These are phyloP conservation scores for Chenopodium suecicum DNA, from an alignment of 148 eudicot genomes.

Conservation along the genomic window DNA sequence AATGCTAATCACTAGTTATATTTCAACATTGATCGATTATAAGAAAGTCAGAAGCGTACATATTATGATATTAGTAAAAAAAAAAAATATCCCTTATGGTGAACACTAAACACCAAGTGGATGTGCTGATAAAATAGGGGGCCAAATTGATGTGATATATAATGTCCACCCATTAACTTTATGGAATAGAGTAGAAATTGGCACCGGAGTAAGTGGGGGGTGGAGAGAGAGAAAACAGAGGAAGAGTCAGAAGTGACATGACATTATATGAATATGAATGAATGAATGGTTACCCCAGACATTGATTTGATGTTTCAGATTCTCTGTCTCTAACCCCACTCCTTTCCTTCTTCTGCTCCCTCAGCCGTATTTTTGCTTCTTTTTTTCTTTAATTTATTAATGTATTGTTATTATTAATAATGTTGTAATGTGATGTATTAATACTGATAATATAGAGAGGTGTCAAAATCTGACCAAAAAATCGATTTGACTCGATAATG, in stretches of 20 bases:
- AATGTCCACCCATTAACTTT: conserved; percentile 19
- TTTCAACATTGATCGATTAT: too few species aligned
- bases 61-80: too few species aligned
- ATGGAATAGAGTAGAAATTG: neutral
- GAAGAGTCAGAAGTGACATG: conserved; percentile 26
- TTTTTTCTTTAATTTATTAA: neutral
- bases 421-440: neutral
- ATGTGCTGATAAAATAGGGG: conserved; percentile 1
- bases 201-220: neutral
- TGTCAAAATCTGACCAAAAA: too few species aligned
- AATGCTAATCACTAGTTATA: too few species aligned
- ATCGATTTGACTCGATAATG: too few species aligned
- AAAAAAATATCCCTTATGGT: neutral
- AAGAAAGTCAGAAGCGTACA: too few species aligned
- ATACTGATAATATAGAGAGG: too few species aligned
- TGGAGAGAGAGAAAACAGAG: neutral
- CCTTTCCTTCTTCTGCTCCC: conserved; percentile 7
- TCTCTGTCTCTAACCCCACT: conserved; percentile 30
- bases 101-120: conserved; percentile 9
- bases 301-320: conserved; percentile 56
- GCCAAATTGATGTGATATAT: conserved; percentile 5
- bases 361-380: neutral
- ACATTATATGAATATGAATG: conserved; percentile 28
- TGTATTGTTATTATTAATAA: neutral
- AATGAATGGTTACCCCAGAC: conserved; percentile 33